Evolutionary conservation across 495 filamentous ascomycete species (phyloP).

Genomic region (Hypoxylon perforatum): DNA sequence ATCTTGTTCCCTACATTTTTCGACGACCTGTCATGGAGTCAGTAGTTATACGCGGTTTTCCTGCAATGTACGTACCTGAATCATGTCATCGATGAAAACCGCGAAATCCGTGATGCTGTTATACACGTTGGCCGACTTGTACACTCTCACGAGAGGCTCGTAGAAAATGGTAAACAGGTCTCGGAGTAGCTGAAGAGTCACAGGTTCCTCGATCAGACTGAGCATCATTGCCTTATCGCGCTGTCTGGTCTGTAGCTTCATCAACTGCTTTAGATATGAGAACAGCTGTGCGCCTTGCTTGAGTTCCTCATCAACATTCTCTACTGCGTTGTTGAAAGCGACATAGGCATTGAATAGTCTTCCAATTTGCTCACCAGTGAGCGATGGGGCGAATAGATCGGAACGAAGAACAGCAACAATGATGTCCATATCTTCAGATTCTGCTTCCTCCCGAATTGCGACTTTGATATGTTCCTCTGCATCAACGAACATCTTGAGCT

Average conservation of each 20-base stretch:
- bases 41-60: constrained; percentile 1
- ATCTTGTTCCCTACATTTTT: constrained; percentile 90
- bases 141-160: constrained; percentile 93
- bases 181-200: constrained; percentile 90
- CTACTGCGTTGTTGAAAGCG: constrained; percentile 95
- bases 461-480: constrained; percentile 78
- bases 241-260: constrained; percentile 91
- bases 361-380: constrained; percentile 77
- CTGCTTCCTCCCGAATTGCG: constrained; percentile 76
- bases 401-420: constrained; percentile 84
- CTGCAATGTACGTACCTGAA: constrained; percentile 58
- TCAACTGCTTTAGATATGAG: constrained; percentile 91
- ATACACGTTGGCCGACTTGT: constrained; percentile 99
- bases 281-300: constrained; percentile 89
- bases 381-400: constrained; percentile 74
- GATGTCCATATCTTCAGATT: constrained; percentile 77
- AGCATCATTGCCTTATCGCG: constrained; percentile 98
- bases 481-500: constrained; percentile 81
- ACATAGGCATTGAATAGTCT: constrained; percentile 93
- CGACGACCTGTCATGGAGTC: constrained; percentile 69
- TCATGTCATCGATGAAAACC: constrained; percentile 89
- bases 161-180: constrained; percentile 99
- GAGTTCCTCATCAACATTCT: constrained; percentile 90
- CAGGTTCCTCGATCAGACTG: constrained; percentile 92
- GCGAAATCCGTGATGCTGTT: constrained; percentile 96